Percentiles rank a stretch among this genome's conserved stretches.
Evolutionary conservation across 371 early-diverging fungal genomes (phyloP).

Genomic region (Rhizomucor pusillus): DNA sequence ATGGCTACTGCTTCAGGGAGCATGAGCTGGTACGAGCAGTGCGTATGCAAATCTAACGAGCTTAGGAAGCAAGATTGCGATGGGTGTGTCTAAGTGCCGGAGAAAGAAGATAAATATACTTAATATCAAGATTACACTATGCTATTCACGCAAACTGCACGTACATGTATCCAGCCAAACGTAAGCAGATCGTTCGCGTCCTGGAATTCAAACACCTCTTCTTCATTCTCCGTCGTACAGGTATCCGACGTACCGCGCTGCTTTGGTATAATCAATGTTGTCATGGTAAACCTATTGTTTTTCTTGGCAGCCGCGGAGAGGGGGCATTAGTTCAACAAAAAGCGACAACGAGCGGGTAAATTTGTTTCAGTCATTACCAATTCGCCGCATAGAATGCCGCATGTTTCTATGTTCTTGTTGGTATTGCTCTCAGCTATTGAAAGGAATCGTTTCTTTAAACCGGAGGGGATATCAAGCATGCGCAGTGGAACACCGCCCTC

Average conservation of each 20-base stretch:
- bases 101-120: no score
- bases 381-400: slow-evolving; percentile 84
- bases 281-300: slow-evolving; percentile 68
- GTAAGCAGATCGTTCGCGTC: slow-evolving; percentile 77
- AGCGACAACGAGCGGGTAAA: not conserved
- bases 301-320: slow-evolving; percentile 27
- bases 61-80: slow-evolving; percentile 92
- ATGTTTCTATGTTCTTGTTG: slow-evolving; percentile 80
- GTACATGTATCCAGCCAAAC: slow-evolving; percentile 90
- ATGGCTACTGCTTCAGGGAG: slow-evolving; percentile 94
- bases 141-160: no score
- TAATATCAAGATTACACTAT: not conserved
- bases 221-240: slow-evolving; percentile 85
- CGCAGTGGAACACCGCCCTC: slow-evolving; percentile 70
- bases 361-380: slow-evolving; percentile 40
- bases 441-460: slow-evolving; percentile 64
- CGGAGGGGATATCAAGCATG: slow-evolving; percentile 61
- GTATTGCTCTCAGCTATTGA: slow-evolving; percentile 80
- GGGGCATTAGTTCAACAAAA: not conserved
- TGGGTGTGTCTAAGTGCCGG: slow-evolving; percentile 81
- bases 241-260: slow-evolving; percentile 88
- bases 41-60: slow-evolving; percentile 91
- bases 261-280: slow-evolving; percentile 85
- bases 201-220: slow-evolving; percentile 79
- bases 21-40: slow-evolving; percentile 90